phyloP scores from a whole-genome alignment of 176 grass and related monocot species.

The Microstegium vimineum region DNA sequence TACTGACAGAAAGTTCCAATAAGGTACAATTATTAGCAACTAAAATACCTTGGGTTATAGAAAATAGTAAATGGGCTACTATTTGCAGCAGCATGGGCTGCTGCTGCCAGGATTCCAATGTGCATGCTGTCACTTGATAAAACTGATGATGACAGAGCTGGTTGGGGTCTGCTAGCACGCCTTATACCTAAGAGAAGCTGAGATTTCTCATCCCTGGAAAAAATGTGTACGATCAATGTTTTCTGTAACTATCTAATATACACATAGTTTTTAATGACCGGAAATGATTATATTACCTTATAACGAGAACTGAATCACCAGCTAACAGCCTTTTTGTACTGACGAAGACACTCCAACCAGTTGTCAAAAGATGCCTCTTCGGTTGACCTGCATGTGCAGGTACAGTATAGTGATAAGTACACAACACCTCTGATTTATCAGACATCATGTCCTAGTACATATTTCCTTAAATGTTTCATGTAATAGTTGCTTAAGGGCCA shows the following conservation, averaged over 20 bases:
- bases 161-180: constrained; percentile 73
- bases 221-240: constrained; percentile 26
- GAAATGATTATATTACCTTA: constrained; percentile 52
- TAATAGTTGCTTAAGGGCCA: background rate
- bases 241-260: background rate
- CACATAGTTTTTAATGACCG: constrained; percentile 3
- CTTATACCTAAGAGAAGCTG: constrained; percentile 95
- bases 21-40: constrained; percentile 6
- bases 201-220: constrained; percentile 91
- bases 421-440: constrained; percentile 15
- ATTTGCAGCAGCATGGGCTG: constrained; percentile 89
- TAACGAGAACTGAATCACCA: constrained; percentile 95
- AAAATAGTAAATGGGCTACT: constrained; percentile 97
- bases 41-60: constrained; percentile 87
- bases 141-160: constrained; percentile 92
- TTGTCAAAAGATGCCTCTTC: constrained; percentile 92
- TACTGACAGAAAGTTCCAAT: background rate
- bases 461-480: background rate
- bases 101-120: constrained; percentile 94
- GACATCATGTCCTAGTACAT: background rate
- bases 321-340: constrained; percentile 85
- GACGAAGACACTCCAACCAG: constrained; percentile 98
- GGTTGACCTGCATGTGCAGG: constrained; percentile 80
- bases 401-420: constrained; percentile 21
- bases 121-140: constrained; percentile 99